phyloP scores from a whole-genome alignment of 257 asterid genomes.

The Sherardia arvensis region DNA sequence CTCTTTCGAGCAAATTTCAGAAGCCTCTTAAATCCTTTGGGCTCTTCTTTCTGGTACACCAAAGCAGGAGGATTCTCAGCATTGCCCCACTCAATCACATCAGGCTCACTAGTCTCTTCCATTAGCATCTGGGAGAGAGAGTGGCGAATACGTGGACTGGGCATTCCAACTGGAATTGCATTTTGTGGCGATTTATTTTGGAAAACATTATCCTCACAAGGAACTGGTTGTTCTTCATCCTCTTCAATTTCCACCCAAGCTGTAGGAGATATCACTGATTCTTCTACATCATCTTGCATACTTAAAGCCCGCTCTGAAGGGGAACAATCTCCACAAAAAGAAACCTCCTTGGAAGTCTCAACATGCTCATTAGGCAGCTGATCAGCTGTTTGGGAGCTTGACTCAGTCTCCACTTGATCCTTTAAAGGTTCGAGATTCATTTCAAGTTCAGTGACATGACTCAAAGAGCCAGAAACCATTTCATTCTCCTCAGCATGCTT shows the following conservation, averaged over 20 bases:
- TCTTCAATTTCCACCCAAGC: slow-evolving; percentile 96
- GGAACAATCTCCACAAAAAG: slow-evolving; percentile 12
- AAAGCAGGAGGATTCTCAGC: slow-evolving; percentile 82
- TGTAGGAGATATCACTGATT: slow-evolving; percentile 65
- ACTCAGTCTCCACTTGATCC: slow-evolving; percentile 18
- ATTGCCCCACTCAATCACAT: slow-evolving; percentile 78
- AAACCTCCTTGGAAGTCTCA: slow-evolving; percentile 31
- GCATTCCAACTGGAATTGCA: slow-evolving; percentile 35
- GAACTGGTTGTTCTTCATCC: slow-evolving; percentile 41
- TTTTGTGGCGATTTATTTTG: slow-evolving; percentile 34
- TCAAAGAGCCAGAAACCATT: slow-evolving; percentile 29
- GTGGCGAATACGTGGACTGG: slow-evolving; percentile 89
- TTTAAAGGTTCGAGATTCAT: slow-evolving; percentile 21
- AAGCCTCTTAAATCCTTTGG: slow-evolving; percentile 93
- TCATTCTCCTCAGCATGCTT: slow-evolving; percentile 32
- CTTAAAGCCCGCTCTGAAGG: slow-evolving; percentile 29
- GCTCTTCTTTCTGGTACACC: slow-evolving; percentile 73
- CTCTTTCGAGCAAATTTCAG: slow-evolving; percentile 93
- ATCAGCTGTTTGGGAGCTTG: slow-evolving; percentile 15
- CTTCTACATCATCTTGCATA: slow-evolving; percentile 50
- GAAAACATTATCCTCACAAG: slow-evolving; percentile 20
- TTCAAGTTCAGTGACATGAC: slow-evolving; percentile 37
- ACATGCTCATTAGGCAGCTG: slow-evolving; percentile 33
- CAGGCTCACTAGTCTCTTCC: slow-evolving; percentile 86
- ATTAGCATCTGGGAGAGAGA: slow-evolving; percentile 98